Evolutionary conservation across 139 green algal species (phyloP).

Genomic region (Desmodesmus armatus): DNA sequence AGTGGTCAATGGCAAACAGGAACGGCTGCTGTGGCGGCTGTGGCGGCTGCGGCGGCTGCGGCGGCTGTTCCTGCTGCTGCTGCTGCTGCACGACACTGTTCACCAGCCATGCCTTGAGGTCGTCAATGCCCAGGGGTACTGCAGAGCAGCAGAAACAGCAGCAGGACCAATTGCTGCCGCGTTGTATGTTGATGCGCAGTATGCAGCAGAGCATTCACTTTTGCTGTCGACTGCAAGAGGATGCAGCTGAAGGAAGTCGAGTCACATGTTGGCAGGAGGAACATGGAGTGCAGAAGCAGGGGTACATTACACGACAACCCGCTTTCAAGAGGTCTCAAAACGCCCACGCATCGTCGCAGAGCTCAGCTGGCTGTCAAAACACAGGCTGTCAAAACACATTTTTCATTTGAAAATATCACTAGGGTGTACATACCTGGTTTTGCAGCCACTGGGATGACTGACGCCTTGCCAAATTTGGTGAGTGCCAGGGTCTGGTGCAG

Average conservation of each 20-base stretch:
- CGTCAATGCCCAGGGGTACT: conserved; percentile 3
- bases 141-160: background rate
- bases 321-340: no score
- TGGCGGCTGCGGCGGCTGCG: background rate
- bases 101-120: background rate
- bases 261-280: no score
- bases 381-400: no score
- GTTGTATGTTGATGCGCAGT: no score
- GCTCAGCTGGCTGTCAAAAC: no score
- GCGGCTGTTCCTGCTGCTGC: conserved; percentile 21
- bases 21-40: background rate
- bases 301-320: no score
- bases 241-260: no score
- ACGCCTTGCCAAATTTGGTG: conserved; percentile 46
- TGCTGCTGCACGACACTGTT: background rate
- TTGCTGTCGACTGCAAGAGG: no score
- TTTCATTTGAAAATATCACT: no score
- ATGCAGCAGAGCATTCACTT: no score
- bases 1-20: conserved; percentile 95
- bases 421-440: conserved; percentile 39
- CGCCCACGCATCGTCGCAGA: background rate
- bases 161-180: background rate
- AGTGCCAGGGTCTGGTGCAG: conserved; percentile 20
- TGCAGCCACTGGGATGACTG: conserved; percentile 39
- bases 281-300: no score